These are phyloP conservation scores for Picea abies DNA, from an alignment of 83 land plant species.

Conservation along the genomic window DNA sequence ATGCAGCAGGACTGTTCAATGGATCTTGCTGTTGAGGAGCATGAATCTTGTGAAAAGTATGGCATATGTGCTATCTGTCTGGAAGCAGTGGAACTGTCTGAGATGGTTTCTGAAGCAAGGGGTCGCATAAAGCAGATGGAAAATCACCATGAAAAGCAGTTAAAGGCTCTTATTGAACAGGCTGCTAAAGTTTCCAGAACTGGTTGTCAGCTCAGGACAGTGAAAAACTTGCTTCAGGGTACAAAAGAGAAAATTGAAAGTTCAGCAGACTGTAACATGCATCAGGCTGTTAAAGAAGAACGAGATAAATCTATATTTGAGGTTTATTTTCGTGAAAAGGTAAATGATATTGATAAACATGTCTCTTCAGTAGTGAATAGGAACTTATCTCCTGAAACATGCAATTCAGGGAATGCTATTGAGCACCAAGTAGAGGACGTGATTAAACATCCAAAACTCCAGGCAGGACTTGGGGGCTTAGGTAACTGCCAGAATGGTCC, in stretches of 20 bases:
- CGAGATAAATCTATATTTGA: too few relatives aligned
- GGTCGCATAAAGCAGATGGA: constrained; percentile 4
- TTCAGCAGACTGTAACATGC: too few relatives aligned
- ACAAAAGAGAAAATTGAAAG: not conserved
- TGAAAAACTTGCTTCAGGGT: constrained; percentile 17
- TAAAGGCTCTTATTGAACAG: constrained; percentile 8
- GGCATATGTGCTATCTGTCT: constrained; percentile 14
- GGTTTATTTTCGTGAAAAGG: too few relatives aligned
- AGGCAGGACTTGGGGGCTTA: too few relatives aligned
- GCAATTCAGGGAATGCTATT: too few relatives aligned
- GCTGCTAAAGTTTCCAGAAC: constrained; percentile 24
- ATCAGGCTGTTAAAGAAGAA: too few relatives aligned
- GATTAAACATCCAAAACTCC: too few relatives aligned
- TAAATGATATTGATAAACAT: too few relatives aligned
- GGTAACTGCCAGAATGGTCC: too few relatives aligned
- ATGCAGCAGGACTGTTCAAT: constrained; percentile 1
- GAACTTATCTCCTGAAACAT: too few relatives aligned
- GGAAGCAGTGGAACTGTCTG: constrained; percentile 20
- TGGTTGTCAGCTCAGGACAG: constrained; percentile 20
- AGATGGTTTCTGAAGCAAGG: constrained; percentile 20
- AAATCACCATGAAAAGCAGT: constrained; percentile 13
- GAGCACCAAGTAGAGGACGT: too few relatives aligned
- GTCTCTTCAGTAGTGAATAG: too few relatives aligned
- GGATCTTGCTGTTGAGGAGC: constrained; percentile 8
- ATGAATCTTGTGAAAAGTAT: constrained; percentile 11